Evolutionary conservation across 306 rosid genomes (phyloP).

Genomic region (Cicer cuneatum): DNA sequence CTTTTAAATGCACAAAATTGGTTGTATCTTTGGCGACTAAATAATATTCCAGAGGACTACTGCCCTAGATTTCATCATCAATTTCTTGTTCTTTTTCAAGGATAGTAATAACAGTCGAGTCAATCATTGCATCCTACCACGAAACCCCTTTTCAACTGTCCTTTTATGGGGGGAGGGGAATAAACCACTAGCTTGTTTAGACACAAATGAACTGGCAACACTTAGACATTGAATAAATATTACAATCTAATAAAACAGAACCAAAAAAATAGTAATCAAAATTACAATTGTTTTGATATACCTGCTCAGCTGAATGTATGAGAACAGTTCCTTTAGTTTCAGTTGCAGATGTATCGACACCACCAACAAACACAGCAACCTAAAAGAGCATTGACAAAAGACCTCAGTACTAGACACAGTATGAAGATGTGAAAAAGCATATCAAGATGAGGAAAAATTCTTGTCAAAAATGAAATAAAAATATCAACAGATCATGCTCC

Average conservation of each 20-base stretch:
- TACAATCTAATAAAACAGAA: constrained; percentile 15
- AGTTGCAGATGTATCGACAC: constrained; percentile 94
- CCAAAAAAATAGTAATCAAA: constrained; percentile 16
- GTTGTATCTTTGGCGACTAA: neutral
- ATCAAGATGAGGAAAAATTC: neutral
- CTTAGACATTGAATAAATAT: neutral
- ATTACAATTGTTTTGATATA: constrained; percentile 37
- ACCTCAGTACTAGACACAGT: constrained; percentile 24
- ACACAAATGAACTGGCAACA: constrained; percentile 23
- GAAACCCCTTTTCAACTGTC: constrained; percentile 1
- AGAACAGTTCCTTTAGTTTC: constrained; percentile 96
- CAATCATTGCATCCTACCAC: neutral
- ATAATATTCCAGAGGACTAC: neutral
- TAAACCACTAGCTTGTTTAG: constrained; percentile 27
- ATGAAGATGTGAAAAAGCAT: constrained; percentile 11
- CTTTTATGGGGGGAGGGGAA: neutral
- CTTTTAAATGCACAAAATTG: neutral
- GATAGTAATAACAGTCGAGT: neutral
- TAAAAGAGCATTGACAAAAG: constrained; percentile 48
- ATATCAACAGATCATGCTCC: constrained; percentile 1
- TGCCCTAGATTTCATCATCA: neutral
- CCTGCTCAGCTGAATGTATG: constrained; percentile 93
- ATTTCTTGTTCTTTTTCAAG: neutral
- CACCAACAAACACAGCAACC: constrained; percentile 93
- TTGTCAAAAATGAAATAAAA: constrained; percentile 5